phyloP scores from a whole-genome alignment of 2,329 filamentous ascomycete species.

The Raffaelea deltoideospora region DNA sequence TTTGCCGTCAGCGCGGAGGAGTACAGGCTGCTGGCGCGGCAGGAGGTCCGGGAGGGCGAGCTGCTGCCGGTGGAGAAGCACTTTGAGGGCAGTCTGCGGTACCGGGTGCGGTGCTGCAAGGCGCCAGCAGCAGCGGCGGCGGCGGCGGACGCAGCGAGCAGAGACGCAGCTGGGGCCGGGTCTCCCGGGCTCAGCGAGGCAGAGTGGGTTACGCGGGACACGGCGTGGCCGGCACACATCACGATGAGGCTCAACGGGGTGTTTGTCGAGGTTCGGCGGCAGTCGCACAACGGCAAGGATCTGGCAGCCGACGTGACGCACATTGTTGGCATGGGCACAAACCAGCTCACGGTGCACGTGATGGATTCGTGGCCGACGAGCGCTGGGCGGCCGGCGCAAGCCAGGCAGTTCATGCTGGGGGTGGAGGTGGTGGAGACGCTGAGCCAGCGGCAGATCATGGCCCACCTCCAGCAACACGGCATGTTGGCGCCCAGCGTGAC shows the following conservation, averaged over 20 bases:
- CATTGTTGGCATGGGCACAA: conserved; percentile 39
- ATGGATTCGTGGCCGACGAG: conserved; percentile 11
- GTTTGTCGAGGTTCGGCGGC: conserved; percentile 45
- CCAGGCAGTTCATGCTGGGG: conserved; percentile 43
- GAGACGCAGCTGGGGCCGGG: conserved; percentile 6
- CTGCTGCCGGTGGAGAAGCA: conserved; percentile 22
- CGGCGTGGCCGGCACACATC: conserved; percentile 54
- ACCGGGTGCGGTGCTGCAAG: conserved; percentile 53
- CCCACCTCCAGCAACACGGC: conserved; percentile 20
- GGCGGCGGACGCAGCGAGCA: no score
- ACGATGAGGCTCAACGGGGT: conserved; percentile 53
- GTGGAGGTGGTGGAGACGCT: conserved; percentile 54
- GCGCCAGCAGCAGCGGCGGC: conserved; percentile 7
- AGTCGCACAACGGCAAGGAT: conserved; percentile 60
- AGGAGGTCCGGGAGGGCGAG: conserved; percentile 15
- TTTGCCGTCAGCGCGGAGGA: conserved; percentile 29
- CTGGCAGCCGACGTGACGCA: conserved; percentile 61
- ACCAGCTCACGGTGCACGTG: conserved; percentile 42
- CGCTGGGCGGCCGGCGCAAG: no score
- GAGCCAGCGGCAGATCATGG: conserved; percentile 26
- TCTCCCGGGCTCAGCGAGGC: conserved; percentile 19
- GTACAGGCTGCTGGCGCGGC: conserved; percentile 18
- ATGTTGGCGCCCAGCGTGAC: conserved; percentile 31
- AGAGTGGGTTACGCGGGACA: conserved; percentile 49
- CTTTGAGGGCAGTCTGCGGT: conserved; percentile 39